Evolutionary conservation across 176 grass and related monocot genomes (phyloP), one percentile per base, ranked within the genome.

Genomic region (Oropetium thomaeum): DNA sequence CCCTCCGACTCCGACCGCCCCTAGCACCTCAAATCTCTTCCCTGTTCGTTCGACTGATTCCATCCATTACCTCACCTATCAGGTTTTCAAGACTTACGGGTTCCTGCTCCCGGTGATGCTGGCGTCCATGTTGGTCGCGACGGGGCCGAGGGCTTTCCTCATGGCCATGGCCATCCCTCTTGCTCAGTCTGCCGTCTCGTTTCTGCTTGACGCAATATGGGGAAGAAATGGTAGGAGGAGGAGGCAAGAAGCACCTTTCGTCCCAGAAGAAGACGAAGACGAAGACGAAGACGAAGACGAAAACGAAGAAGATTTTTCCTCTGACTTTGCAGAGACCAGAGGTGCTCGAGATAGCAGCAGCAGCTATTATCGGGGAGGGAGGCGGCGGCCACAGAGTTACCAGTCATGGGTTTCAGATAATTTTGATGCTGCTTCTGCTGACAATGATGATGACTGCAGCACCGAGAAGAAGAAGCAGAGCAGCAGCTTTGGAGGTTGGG

Each of bases 141-240:
- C 87, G 33, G 90, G 90, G 48, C 85, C 79, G 27, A 90, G 90
- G 41, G 93, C 90, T 29, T 88, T 97, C 67, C 81, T 97, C 31
- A 77, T 97, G 93, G 93, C 90, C 47, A 85, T 97, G 58, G 90
- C 77, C 11, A 44, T 97, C 57, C 93, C 90, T 42, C 90, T 97
- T 28, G 87, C 58, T 30, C 93, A 97, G 66, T 93, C 90, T 0
- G 87, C 73, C 59, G 45, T 93, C 33, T 93, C 93, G 43, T 70
- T 97, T 15, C 62, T 48, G 45, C 20, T 97, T 10, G 74, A 89
- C 12, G 62, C 45, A 7, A 38, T 87, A 16, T 90, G 87, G 87
- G 80, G 73, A 5, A 93, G 86, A 53, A 54, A 22, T 14, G 79
- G 38, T 57, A 43, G 23, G 19, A 86, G 71, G 13, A 20, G 48